These are phyloP conservation scores for Trametes cinnabarina DNA, from an alignment of 768 basidiomycete species.

Conservation along the genomic window DNA sequence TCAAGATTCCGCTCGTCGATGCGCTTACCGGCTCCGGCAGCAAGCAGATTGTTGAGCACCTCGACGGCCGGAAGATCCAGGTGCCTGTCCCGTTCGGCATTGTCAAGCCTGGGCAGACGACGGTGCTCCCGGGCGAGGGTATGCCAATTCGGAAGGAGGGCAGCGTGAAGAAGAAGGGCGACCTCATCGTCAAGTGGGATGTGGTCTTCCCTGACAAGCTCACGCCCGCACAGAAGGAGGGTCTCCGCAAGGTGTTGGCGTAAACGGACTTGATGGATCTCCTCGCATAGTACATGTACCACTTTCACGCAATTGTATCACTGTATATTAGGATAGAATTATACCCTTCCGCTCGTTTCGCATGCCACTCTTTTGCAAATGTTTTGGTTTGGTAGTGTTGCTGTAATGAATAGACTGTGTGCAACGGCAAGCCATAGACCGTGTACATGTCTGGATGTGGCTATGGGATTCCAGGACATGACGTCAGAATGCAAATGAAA, in stretches of 20 bases:
- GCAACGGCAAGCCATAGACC: no score
- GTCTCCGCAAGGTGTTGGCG: conserved; percentile 62
- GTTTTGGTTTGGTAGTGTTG: no score
- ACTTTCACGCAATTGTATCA: background rate
- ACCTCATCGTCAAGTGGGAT: conserved; percentile 81
- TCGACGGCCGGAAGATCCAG: conserved; percentile 80
- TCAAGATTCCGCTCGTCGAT: conserved; percentile 76
- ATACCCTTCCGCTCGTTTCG: conserved; percentile 13
- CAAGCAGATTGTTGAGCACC: conserved; percentile 57
- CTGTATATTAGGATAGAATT: conserved; percentile 14
- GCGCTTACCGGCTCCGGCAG: conserved; percentile 65
- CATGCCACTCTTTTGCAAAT: background rate
- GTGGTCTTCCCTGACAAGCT: conserved; percentile 79
- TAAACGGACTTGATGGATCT: conserved; percentile 13
- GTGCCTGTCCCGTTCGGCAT: conserved; percentile 64
- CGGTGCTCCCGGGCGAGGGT: conserved; percentile 70
- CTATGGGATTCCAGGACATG: no score
- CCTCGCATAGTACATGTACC: conserved; percentile 13
- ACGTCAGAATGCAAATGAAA: no score
- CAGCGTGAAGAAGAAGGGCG: conserved; percentile 69
- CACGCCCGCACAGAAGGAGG: conserved; percentile 77
- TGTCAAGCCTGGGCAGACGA: conserved; percentile 76
- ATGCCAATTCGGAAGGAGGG: conserved; percentile 90
- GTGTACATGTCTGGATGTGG: no score
- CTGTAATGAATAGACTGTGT: no score